Percentiles rank a stretch among this genome's conserved stretches.
phyloP scores from a whole-genome alignment of 169 alveolate genomes.

The Eimeria nieschulzi region DNA sequence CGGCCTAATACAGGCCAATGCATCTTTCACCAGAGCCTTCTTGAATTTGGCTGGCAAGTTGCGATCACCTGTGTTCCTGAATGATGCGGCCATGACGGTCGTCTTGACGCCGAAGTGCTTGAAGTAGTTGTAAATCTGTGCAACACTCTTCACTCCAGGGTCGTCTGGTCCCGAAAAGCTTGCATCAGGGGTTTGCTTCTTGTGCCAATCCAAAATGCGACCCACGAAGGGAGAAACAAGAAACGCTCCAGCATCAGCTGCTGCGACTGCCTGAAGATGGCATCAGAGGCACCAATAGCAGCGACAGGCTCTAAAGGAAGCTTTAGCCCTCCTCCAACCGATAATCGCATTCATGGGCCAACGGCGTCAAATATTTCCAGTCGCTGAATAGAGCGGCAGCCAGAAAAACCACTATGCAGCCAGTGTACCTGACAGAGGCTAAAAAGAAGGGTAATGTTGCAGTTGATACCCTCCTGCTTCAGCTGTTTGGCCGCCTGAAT shows the following conservation, averaged over 20 bases:
- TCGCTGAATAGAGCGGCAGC: not conserved
- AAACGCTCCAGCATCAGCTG: conserved; percentile 89
- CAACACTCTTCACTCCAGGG: conserved; percentile 88
- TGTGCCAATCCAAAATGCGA: conserved; percentile 88
- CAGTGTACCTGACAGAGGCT: conserved; percentile 52
- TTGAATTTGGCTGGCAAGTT: too few species aligned
- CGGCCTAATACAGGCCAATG: not conserved
- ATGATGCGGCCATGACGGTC: conserved; percentile 89
- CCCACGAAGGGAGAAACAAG: conserved; percentile 91
- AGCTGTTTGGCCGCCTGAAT: conserved; percentile 86
- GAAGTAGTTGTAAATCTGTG: conserved; percentile 84
- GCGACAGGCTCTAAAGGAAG: not conserved
- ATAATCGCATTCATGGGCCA: too few species aligned
- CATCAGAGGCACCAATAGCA: not conserved
- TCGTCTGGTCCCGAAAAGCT: conserved; percentile 78
- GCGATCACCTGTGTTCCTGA: conserved; percentile 81
- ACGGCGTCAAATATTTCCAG: too few species aligned
- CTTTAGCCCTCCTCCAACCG: not conserved
- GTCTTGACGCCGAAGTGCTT: conserved; percentile 84
- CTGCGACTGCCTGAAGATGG: conserved; percentile 85
- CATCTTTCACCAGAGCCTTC: not conserved
- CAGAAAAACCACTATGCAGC: not conserved
- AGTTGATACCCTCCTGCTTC: conserved; percentile 83
- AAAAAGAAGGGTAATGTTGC: conserved; percentile 89
- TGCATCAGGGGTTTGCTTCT: conserved; percentile 74